Evolutionary conservation across 176 grass and related monocot species (phyloP), one percentile per base, ranked within the genome.

Genomic region (Pharus latifolius): DNA sequence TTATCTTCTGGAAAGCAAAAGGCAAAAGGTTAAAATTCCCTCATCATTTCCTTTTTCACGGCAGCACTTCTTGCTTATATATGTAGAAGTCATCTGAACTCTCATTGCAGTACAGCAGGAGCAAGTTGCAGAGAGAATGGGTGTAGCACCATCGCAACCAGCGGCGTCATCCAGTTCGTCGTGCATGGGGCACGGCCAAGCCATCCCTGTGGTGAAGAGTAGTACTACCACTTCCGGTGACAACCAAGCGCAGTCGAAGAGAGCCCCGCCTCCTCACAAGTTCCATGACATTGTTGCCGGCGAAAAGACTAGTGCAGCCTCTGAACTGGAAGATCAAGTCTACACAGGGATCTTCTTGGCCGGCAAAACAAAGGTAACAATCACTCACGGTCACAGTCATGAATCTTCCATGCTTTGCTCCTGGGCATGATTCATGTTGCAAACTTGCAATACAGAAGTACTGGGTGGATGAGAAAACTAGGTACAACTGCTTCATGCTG

Each of bases 361-460:
- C 3, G 68, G 52, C 10, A 84, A 78, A 28, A 84, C 74, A 18
- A 84, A 78, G 74, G 82, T 78, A 60, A 23, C 2, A 27, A n/a
- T n/a, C n/a, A n/a, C n/a, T n/a, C n/a, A n/a, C n/a, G n/a, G n/a
- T n/a, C n/a, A n/a, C n/a, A n/a, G n/a, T n/a, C n/a, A n/a, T n/a
- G 13, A 15, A 3, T 31, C 7, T 17, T 25, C 22, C 22, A 30
- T 43, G 52, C 4, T 11, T 38, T 16, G 5, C 19, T 66, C 19
- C 40, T 74, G 2, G 64, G 30, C 52, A 34, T 26, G n/a, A 2
- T 61, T 79, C 24, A 49, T 44, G 41, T 17, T 49, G 10, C 19
- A 57, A 78, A 46, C 54, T 20, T 79, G 31, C 3, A 8, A 49
- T 78, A 55, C 78, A 85, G 82, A 85, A 82, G 75, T 78, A 85